Conservation (phyloP, 164 flowering plant species). For the Sedum album region DNA sequence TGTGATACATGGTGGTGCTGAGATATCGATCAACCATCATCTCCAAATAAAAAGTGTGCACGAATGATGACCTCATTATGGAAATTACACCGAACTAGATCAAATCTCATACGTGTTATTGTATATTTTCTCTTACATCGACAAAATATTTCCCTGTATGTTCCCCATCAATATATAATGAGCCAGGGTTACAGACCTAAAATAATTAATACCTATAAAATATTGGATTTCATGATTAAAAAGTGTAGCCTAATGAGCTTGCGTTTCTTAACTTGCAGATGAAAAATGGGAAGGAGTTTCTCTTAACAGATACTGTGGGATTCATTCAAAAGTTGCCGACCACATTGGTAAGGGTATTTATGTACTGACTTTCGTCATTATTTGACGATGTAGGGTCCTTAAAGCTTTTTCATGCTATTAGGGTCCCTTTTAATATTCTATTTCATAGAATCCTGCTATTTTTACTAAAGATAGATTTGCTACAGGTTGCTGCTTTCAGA, state of each 20-base stretch:
- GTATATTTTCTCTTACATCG: not conserved
- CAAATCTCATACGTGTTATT: not conserved
- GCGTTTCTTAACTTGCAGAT: slow-evolving; percentile 31
- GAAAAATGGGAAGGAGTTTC: slow-evolving; percentile 85
- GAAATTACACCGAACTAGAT: not conserved
- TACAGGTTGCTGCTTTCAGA: slow-evolving; percentile 93
- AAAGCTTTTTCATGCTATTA: not conserved
- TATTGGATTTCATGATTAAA: not conserved
- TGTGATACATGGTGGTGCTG: not conserved
- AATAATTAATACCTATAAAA: not conserved
- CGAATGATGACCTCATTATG: not conserved
- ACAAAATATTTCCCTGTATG: not conserved
- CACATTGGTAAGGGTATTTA: slow-evolving; percentile 47
- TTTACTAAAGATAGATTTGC: slow-evolving; percentile 10
- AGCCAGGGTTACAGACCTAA: too few relatives aligned
- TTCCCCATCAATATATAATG: too few relatives aligned
- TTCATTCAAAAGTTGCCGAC: slow-evolving; percentile 96
- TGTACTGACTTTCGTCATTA: not conserved
- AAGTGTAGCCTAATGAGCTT: not conserved
- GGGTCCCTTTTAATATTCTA: not conserved
- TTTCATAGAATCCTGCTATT: not conserved
- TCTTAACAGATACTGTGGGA: slow-evolving; percentile 94
- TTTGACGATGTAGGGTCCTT: not conserved
- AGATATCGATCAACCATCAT: not conserved
- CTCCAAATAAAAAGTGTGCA: not conserved